Percentiles rank a stretch among this genome's conserved stretches.
Conservation (phyloP, 257 asterid genomes). For the Scutellaria barbata region DNA sequence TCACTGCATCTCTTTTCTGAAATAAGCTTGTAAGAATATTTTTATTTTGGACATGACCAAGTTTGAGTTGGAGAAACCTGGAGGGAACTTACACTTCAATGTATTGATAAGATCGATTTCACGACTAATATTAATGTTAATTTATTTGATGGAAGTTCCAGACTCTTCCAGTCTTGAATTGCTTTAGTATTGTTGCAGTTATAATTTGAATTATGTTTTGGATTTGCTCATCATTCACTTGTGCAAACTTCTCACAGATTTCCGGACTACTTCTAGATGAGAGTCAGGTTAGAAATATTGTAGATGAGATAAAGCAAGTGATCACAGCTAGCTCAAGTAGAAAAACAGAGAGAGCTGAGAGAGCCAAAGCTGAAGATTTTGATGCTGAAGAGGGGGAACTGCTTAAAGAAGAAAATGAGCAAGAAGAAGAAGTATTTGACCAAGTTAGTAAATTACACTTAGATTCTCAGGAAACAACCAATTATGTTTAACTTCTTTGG, state of each 20-base stretch:
- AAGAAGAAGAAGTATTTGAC: conserved; percentile 97
- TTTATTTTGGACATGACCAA: neutral
- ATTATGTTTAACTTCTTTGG: conserved; percentile 6
- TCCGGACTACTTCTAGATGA: conserved; percentile 90
- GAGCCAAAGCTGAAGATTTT: conserved; percentile 97
- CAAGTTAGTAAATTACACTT: conserved; percentile 60
- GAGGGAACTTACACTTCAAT: neutral
- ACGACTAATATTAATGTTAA: neutral
- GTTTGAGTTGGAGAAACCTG: conserved; percentile 16
- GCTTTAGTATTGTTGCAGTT: neutral
- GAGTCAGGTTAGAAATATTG: conserved; percentile 87
- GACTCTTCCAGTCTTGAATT: conserved; percentile 19
- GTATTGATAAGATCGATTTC: neutral
- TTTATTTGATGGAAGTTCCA: conserved; percentile 1
- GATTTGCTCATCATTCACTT: conserved; percentile 11
- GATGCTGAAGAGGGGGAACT: conserved; percentile 97
- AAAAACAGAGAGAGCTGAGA: conserved; percentile 79
- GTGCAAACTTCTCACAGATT: conserved; percentile 54
- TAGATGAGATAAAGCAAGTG: conserved; percentile 88
- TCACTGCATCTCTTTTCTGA: neutral
- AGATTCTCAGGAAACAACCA: conserved; percentile 7
- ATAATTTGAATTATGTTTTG: neutral
- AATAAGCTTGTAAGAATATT: neutral
- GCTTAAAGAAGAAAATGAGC: conserved; percentile 96
- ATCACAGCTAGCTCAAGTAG: conserved; percentile 95